Base-by-base conservation (phyloP, 202 grass and related monocot species). In the Schoenoplectus triqueter region DNA sequence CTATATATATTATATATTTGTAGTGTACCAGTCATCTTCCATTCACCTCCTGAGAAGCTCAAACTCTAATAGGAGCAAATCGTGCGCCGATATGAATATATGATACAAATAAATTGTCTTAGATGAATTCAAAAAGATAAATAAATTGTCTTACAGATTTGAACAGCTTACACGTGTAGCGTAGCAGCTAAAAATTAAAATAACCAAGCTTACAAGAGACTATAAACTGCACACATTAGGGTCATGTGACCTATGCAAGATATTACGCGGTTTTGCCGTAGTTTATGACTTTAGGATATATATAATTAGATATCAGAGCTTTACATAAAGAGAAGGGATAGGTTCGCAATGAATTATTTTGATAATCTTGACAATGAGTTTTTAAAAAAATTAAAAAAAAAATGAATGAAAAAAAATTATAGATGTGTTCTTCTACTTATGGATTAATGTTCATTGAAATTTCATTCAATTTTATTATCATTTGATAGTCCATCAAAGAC, bases 211-310 rank as follows among this genome's bases (percentile, higher is more conserved):
- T 73, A 50, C 2, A 74, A 51, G 70, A 52, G 18, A 50, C 17
- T 74, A 17, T 18, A 31, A 31, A 9, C 9, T 7, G 70, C 51
- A 1, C 22, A 52, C 70, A 74, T 74, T 74, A 47, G 73, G 50
- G 31, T 31, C 31, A 77, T 57, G 73, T 56, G 73, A 51, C 22
- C 73, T 77, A 77, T 77, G 5, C 10, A 15, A 74, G 45, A n/a
- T n/a, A 31, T 77, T 77, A n/a, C 50, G 51, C 52, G 50, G 51
- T 77, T 57, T 77, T 5, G 10, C 11, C 11, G 17, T 74, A 74
- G 70, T 47, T 74, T 52, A 74, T 52, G 70, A 74, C 70, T 74
- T 74, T 50, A 51, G 52, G 47, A 21, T 22, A 31, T 20, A 50
- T 51, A 70, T 11, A 73, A 74, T 52, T 74, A 52, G 18, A 74